A percentile compares a stretch with the other conserved stretches of the same genome.
These are phyloP conservation scores for Annona squamosa DNA, from an alignment of 164 flowering plant species.

Conservation along the genomic window DNA sequence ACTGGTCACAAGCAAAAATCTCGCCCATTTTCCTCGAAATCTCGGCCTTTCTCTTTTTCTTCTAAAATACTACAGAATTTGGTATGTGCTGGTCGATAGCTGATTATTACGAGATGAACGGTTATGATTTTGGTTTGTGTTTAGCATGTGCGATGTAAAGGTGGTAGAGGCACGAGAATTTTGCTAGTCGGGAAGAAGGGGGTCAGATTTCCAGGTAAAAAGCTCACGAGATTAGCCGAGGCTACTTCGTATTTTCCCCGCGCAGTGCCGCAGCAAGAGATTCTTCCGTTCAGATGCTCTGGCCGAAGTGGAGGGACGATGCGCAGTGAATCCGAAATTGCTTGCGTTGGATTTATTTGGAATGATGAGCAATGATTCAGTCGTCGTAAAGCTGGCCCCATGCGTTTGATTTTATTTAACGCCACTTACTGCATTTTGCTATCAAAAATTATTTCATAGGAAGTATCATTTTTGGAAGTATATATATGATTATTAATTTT, in stretches of 20 bases:
- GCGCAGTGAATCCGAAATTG: not conserved
- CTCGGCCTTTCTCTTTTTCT: not conserved
- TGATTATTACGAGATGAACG: not conserved
- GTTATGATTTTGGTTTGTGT: not conserved
- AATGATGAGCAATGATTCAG: too few species aligned
- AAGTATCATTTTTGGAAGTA: too few species aligned
- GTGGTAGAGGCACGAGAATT: not conserved
- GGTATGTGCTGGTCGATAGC: not conserved
- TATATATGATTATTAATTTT: too few species aligned
- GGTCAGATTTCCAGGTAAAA: not conserved
- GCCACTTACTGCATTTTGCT: too few species aligned
- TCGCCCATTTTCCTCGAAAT: not conserved
- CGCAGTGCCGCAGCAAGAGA: not conserved
- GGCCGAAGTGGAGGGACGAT: not conserved
- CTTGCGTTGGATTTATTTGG: too few species aligned
- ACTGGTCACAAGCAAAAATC: not conserved
- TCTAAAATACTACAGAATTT: too few species aligned
- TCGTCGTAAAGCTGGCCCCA: too few species aligned
- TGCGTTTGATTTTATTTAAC: too few species aligned
- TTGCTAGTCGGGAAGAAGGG: not conserved
- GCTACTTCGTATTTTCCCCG: not conserved
- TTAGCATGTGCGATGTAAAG: not conserved
- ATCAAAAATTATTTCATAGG: too few species aligned
- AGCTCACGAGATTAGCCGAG: not conserved
- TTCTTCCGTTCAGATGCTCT: not conserved